Evolutionary conservation across 2,329 filamentous ascomycete species (phyloP).

Genomic region (Keithomyces neogunnii): DNA sequence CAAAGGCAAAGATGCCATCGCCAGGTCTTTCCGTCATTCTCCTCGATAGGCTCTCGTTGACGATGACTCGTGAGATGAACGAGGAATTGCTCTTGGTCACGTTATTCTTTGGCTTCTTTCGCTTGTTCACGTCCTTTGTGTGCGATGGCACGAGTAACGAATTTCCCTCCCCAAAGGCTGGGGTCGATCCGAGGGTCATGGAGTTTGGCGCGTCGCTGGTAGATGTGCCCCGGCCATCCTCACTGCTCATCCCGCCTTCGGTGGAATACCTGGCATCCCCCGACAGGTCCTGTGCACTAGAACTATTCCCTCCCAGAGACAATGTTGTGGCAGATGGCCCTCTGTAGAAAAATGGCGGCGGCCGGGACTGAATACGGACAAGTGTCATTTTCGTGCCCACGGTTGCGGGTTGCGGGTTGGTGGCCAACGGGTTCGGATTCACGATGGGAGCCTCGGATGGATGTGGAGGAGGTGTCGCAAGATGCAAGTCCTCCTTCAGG

Average conservation of each 20-base stretch:
- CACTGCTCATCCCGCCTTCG: constrained; percentile 50
- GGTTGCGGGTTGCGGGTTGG: constrained; percentile 73
- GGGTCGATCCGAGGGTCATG: constrained; percentile 37
- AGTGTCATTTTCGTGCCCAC: constrained; percentile 79
- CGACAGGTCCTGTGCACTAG: constrained; percentile 49
- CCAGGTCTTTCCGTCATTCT: constrained; percentile 68
- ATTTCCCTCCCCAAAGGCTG: constrained; percentile 83
- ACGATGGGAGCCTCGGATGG: constrained; percentile 82
- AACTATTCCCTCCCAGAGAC: constrained; percentile 31
- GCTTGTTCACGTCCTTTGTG: constrained; percentile 68
- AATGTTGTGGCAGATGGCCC: constrained; percentile 42
- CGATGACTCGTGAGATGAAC: constrained; percentile 93
- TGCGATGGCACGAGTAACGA: constrained; percentile 55
- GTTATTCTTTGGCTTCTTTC: constrained; percentile 93
- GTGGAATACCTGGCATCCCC: constrained; percentile 52
- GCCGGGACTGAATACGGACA: constrained; percentile 58
- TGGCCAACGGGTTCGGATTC: constrained; percentile 87
- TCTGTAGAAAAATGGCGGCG: constrained; percentile 47
- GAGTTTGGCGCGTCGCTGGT: constrained; percentile 39
- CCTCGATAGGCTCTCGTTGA: constrained; percentile 73
- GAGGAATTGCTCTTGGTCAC: constrained; percentile 98
- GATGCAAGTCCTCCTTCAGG: constrained; percentile 80
- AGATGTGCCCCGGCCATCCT: constrained; percentile 45
- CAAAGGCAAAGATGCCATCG: constrained; percentile 83
- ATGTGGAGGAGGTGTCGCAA: constrained; percentile 91